A percentile compares a stretch with the other conserved stretches of the same genome.
Conservation (phyloP, 2,329 filamentous ascomycete genomes). For the Cladosporium colombiae region DNA sequence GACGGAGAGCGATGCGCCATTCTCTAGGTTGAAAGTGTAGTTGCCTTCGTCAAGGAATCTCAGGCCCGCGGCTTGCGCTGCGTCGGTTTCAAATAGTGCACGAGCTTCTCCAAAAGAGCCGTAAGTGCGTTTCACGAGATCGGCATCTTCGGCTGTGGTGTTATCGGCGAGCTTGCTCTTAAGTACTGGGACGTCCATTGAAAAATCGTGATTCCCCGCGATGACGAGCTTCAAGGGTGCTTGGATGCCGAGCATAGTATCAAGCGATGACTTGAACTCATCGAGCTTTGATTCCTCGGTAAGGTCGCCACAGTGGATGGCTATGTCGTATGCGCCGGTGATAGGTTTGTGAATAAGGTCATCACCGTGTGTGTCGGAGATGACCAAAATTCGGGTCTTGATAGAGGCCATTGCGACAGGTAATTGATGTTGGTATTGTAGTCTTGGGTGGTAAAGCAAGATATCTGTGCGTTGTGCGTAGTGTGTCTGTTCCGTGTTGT, state of each 20-base stretch:
- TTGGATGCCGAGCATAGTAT: slow-evolving; percentile 31
- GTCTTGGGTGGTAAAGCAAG: too few relatives aligned
- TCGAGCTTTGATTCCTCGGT: slow-evolving; percentile 36
- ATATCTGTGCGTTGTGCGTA: not conserved
- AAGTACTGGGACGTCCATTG: slow-evolving; percentile 39
- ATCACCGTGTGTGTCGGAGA: slow-evolving; percentile 33
- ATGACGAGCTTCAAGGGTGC: slow-evolving; percentile 42
- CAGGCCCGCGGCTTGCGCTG: slow-evolving; percentile 47
- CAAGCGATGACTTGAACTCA: slow-evolving; percentile 36
- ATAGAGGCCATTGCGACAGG: slow-evolving; percentile 1
- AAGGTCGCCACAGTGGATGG: slow-evolving; percentile 45
- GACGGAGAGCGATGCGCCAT: slow-evolving; percentile 52
- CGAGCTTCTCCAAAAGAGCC: slow-evolving; percentile 40
- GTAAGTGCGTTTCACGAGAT: slow-evolving; percentile 40
- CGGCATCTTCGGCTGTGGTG: slow-evolving; percentile 31
- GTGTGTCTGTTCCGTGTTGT: not conserved
- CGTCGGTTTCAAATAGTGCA: slow-evolving; percentile 29
- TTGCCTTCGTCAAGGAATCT: slow-evolving; percentile 56
- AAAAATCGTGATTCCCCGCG: slow-evolving; percentile 41
- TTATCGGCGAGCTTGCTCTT: slow-evolving; percentile 37
- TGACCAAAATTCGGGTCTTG: slow-evolving; percentile 26
- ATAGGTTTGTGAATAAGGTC: slow-evolving; percentile 18
- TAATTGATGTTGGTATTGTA: too few relatives aligned
- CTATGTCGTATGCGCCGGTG: slow-evolving; percentile 34
- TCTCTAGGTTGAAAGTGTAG: slow-evolving; percentile 47